Evolutionary conservation across 352 stramenopile species (phyloP), one percentile per base, ranked within the genome.

Genomic region (Pythium pectinolyticum): DNA sequence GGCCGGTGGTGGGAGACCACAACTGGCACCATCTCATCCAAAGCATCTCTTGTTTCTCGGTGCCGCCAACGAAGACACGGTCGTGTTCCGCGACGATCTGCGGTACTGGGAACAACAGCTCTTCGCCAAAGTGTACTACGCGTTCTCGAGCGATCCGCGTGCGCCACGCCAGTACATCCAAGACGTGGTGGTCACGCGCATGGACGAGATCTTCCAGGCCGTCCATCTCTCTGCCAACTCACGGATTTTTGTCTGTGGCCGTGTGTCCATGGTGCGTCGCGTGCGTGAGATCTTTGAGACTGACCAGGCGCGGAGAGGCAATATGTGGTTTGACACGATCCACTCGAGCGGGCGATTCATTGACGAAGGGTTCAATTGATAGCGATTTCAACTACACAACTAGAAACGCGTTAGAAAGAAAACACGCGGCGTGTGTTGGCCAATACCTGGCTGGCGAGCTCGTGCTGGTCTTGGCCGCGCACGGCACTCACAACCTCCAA

Each of bases 401-500:
- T 3, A 43, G 9, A 10, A 19, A 45, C 32, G 5, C 37, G 3
- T 47, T 24, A 57, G n/a, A 61, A 61, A 51, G 93, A 95, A 46
- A 95, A 95, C 1, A 94, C 80, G 9, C 71, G 72, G 9, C 69
- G 57, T 11, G 84, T 90, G 60, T 92, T 93, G 20, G 77, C 72
- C 49, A 84, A 72, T 19, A 91, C 65, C 12, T 57, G 59, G 17
- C 63, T 67, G 9, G 80, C 79, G 35, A 95, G 60, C 1, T 85
- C 68, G 22, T 74, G 60, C 32, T 69, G 57, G 11, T 80, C 51
- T 61, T 92, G 76, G 11, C 73, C 78, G 17, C 83, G 84, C 37
- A 92, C 69, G 1, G 70, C 76, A 31, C 82, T 92, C 37, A 92
- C 68, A 35, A 95, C 81, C 70, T 95, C 86, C n/a, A 95, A 62